Evolutionary conservation across 2,329 filamentous ascomycete genomes (phyloP), one percentile per base, ranked within the genome.

Genomic region (Penicillium sp.): DNA sequence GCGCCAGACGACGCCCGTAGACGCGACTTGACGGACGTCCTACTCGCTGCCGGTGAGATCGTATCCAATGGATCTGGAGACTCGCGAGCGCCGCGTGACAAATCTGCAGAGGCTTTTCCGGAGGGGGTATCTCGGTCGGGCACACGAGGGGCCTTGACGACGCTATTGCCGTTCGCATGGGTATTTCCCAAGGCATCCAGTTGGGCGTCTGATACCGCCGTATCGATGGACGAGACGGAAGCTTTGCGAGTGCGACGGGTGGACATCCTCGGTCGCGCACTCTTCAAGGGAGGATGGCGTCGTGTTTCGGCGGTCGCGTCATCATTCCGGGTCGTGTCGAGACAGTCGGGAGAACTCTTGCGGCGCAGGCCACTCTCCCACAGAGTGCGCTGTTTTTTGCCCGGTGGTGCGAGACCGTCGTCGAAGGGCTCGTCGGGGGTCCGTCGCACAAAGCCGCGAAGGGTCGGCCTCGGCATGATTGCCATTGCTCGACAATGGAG

Each of bases 371-470:
- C 32, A 45, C 48, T 53, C 32, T 59, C 56, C 12, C 54, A 56
- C 39, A 59, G 55, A 9, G 61, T 55, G 42, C 64, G 57, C 55
- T 58, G 56, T 39, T 60, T 60, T 50, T 67, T 66, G 42, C 60
- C 49, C 29, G 63, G 61, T 35, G 63, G 58, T 32, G 57, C 51
- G 25, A 47, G 57, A 40, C 50, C 42, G 40, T 58, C 43, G 41
- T 55, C 48, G 49, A 55, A 50, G 44, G 56, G 52, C 46, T 54
- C 50, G 51, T 63, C 55, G 46, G 55, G 49, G 29, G 60, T 59
- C 55, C 56, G 64, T 67, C 65, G 65, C 62, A 66, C 55, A 49
- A 64, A 60, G 56, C 60, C 64, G 52, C 65, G 66, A 53, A 67
- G 58, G 35, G 65, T 65, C 4, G 65, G 55, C 57, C 62, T 63